Base-by-base conservation (phyloP, 371 early-diverging fungal genomes). In the Lichtheimia corymbifera region DNA sequence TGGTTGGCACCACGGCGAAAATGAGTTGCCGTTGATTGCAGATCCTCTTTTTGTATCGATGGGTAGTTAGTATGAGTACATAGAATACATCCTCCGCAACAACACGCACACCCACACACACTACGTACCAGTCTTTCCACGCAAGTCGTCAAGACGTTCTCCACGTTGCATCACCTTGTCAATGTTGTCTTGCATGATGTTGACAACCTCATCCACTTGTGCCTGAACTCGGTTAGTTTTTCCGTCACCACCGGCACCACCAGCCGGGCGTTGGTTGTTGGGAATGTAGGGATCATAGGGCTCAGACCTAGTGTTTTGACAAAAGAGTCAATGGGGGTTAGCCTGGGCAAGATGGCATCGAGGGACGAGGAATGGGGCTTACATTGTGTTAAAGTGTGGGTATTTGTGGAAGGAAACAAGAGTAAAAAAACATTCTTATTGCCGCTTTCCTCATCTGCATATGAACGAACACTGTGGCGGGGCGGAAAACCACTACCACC, bases 171-270 rank as follows among this genome's bases (percentile, higher is more conserved):
- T 87, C 27, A 91, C 91, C 66, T 87, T 88, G 66, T 91, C 79
- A 74, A 95, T 90, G 79, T 95, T 95, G 53, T 94, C 88, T 63
- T 92, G 88, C 94, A 95, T 94, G 69, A 95, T 92, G 58, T 87
- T 88, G 12, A 91, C 91, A 40, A 92, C 94, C 59, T 93, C 91
- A 70, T 94, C 84, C 55, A 94, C 88, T 77, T 93, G 85, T 55
- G 74, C 55, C 73, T 92, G 83, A 55, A 89, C 74, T 35, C 71
- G 65, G 52, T 59, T 61, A 27, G 83, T 78, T 72, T 88, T 87
- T 15, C 50, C 49, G 40, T 59, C 42, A 20, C 54, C 50, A 42
- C 15, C 41, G 13, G 52, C 60, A 30, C 63, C 60, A 20, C 61
- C 54, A 15, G 55, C 56, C 13, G 53, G 44, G 47, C 42, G 62